Evolutionary conservation across 2,329 filamentous ascomycete genomes (phyloP), one percentile per base, ranked within the genome.

Genomic region (Tolypocladium endophyticum): DNA sequence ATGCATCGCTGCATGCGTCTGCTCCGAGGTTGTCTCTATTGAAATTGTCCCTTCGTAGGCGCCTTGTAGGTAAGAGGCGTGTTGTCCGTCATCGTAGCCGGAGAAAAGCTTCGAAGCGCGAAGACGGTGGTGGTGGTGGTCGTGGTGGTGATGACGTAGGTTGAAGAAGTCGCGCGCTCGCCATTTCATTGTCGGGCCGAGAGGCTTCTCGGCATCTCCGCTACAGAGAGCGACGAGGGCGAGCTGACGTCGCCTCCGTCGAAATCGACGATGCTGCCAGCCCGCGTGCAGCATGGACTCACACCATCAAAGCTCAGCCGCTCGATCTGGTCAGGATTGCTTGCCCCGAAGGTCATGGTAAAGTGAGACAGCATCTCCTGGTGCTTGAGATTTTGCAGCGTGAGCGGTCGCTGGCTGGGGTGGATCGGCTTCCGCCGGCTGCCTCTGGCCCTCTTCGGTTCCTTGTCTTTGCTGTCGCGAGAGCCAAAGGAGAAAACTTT

Each of bases 361-460:
- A 78, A 81, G 59, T 74, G 68, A 60, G 72, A 72, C 43, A 81
- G 71, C 68, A 77, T 72, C 69, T 79, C 74, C 65, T 79, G 78
- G 65, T 80, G 75, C 59, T 72, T 70, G 23, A 79, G 70, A 67
- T 80, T 79, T 58, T 76, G 71, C 59, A 73, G 70, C 11, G 75
- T 79, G 56, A 79, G 70, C 33, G 76, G 76, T 64, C 74, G 71
- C 68, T 79, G 76, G 69, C 75, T 74, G 8, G 77, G 77, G 64
- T 80, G 76, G 23, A 68, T 60, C 56, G 67, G 66, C n/a, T 70
- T 69, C 61, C 69, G 70, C 60, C 56, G 54, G 41, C 33, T 12
- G 41, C 64, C 62, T 35, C 63, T 65, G 38, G 61, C 47, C 47
- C 58, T 58, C 33, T 57, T 61, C 43, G 60, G 56, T 14, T 70